These are phyloP conservation scores for Psilocybe cubensis DNA, from an alignment of 768 basidiomycete species.

Conservation along the genomic window DNA sequence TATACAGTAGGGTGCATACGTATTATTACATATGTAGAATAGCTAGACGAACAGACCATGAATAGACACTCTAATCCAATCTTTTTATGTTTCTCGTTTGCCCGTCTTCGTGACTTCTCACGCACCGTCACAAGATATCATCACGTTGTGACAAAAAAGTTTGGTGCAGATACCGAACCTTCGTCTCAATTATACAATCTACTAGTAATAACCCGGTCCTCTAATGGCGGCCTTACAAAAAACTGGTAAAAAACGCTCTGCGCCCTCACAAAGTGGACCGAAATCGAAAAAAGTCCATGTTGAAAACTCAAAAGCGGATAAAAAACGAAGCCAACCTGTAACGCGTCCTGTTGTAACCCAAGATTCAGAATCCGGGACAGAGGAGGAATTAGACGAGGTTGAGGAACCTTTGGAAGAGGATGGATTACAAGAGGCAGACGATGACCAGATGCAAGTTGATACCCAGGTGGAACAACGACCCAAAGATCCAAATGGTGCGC, in stretches of 20 bases:
- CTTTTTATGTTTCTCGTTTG: too few species aligned
- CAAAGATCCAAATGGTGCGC: conserved; percentile 66
- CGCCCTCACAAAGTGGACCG: conserved; percentile 48
- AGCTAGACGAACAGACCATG: too few species aligned
- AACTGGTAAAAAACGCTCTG: conserved; percentile 52
- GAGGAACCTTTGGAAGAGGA: conserved; percentile 43
- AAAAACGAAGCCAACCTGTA: conserved; percentile 66
- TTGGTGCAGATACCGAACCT: background rate
- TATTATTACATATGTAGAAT: too few species aligned
- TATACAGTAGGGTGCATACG: too few species aligned
- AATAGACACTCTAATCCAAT: too few species aligned
- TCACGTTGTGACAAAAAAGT: background rate
- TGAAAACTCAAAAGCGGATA: conserved; percentile 40
- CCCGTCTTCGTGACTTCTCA: too few species aligned
- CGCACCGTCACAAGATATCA: too few species aligned
- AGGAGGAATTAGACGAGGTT: conserved; percentile 27
- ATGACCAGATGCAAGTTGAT: conserved; percentile 32
- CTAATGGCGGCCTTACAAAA: conserved; percentile 46
- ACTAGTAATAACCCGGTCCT: background rate
- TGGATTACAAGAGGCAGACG: conserved; percentile 36
- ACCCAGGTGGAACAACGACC: conserved; percentile 33
- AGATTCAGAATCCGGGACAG: conserved; percentile 38
- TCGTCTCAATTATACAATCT: background rate
- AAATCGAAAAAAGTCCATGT: conserved; percentile 56
- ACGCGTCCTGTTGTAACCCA: conserved; percentile 37